phyloP scores from a whole-genome alignment of 2,329 filamentous ascomycete species.

The Berkeleyomyces basicola region DNA sequence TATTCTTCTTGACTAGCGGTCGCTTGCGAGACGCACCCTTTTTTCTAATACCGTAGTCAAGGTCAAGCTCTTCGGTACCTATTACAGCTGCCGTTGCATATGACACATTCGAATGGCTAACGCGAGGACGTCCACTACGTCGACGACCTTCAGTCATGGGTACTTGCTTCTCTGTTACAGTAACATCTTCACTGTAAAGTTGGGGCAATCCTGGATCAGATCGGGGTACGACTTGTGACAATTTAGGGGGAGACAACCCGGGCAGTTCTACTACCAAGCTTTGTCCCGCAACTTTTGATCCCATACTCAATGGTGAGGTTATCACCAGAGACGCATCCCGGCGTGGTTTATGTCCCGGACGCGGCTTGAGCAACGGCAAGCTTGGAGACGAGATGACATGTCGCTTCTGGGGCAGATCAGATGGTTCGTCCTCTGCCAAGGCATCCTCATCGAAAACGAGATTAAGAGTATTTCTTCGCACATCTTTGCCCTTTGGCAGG shows the following conservation, averaged over 20 bases:
- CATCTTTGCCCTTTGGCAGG: neutral
- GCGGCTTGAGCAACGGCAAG: neutral
- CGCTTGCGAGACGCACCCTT: neutral
- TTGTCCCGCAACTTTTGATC: too few relatives aligned
- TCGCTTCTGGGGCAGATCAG: conserved; percentile 4
- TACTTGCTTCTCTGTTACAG: neutral
- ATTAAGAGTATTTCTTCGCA: neutral
- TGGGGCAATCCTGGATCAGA: neutral
- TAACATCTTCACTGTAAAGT: neutral
- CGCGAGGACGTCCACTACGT: neutral
- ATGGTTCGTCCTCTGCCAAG: neutral
- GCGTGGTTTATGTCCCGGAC: neutral
- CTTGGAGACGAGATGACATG: neutral
- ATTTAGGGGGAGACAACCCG: neutral
- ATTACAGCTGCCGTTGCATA: neutral
- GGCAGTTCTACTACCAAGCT: neutral
- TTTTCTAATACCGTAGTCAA: neutral
- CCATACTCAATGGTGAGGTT: neutral
- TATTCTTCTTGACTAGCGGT: neutral
- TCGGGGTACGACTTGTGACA: neutral
- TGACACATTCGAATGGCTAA: neutral
- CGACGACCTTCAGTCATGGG: neutral
- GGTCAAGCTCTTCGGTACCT: neutral
- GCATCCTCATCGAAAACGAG: neutral
- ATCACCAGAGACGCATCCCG: neutral